Evolutionary conservation across 1,284 basidiomycete species (phyloP).

Genomic region (Porogramme epimiltina): DNA sequence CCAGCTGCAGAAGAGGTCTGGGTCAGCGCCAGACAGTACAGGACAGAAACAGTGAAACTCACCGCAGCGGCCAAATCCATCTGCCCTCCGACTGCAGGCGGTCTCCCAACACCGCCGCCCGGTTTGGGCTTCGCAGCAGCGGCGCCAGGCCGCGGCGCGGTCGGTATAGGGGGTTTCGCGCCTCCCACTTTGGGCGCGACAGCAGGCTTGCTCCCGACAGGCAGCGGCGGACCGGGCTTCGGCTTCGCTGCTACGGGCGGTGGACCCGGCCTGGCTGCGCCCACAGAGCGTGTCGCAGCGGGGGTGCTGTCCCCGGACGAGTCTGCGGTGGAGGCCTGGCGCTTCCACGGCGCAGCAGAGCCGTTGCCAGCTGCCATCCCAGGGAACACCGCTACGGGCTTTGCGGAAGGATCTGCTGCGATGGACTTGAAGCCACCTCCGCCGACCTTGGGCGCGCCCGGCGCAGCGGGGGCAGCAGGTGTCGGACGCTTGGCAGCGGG

Average conservation of each 20-base stretch:
- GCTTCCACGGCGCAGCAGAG: constrained; percentile 76
- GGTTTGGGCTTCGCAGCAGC: constrained; percentile 28
- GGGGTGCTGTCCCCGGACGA: constrained; percentile 48
- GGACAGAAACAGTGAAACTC: constrained; percentile 33
- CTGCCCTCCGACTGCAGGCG: constrained; percentile 58
- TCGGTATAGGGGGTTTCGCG: constrained; percentile 64
- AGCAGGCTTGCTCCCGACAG: constrained; percentile 37
- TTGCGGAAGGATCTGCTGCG: constrained; percentile 57
- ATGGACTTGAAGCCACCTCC: constrained; percentile 40
- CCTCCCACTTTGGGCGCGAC: constrained; percentile 33
- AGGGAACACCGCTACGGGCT: constrained; percentile 74
- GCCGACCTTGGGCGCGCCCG: constrained; percentile 37
- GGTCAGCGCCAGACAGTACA: constrained; percentile 8
- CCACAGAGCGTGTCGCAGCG: constrained; percentile 55
- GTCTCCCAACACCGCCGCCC: constrained; percentile 33
- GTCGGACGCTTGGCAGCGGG: constrained; percentile 36
- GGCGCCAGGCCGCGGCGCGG: constrained; percentile 48
- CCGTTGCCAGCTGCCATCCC: constrained; percentile 69
- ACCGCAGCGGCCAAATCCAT: constrained; percentile 83
- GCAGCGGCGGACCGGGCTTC: constrained; percentile 38
- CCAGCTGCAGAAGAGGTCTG: constrained; percentile 50
- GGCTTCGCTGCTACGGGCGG: constrained; percentile 62
- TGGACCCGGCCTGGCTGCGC: constrained; percentile 48
- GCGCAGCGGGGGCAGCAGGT: constrained; percentile 36
- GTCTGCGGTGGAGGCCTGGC: constrained; percentile 39